phyloP scores from a whole-genome alignment of 495 filamentous ascomycete species.

The Penicillium tannophilum region DNA sequence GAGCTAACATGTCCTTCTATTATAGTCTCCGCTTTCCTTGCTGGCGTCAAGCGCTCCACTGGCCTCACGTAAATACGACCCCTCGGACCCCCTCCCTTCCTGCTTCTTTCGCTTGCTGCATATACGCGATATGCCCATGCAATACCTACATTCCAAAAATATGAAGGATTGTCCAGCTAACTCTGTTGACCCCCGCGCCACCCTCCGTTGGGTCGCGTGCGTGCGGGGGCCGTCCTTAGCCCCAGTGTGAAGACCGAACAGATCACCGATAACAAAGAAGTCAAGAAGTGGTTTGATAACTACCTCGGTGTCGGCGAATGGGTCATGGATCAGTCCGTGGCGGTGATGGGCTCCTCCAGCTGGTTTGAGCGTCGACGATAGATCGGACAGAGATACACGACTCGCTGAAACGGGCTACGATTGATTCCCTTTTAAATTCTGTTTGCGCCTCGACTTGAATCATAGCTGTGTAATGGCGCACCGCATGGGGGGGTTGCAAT shows the following conservation, averaged over 20 bases:
- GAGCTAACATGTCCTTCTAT: conserved; percentile 23
- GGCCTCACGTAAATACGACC: conserved; percentile 84
- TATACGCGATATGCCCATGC: not conserved
- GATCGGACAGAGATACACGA: conserved; percentile 20
- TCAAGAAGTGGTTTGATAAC: conserved; percentile 89
- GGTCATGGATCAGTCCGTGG: conserved; percentile 97
- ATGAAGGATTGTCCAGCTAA: conserved; percentile 30
- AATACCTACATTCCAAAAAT: not conserved
- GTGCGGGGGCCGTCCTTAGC: conserved; percentile 49
- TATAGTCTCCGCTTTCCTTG: conserved; percentile 90
- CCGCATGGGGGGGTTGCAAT: not conserved
- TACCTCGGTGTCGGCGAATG: conserved; percentile 96
- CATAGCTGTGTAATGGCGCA: conserved; percentile 1
- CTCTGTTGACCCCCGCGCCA: conserved; percentile 36
- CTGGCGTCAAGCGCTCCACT: conserved; percentile 93
- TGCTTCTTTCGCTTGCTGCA: conserved; percentile 5
- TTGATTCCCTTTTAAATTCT: conserved; percentile 9
- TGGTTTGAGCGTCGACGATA: conserved; percentile 89
- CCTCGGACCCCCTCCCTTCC: conserved; percentile 14
- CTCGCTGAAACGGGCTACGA: not conserved
- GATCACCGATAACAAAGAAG: conserved; percentile 79
- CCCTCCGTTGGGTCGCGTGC: conserved; percentile 32
- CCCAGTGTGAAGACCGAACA: conserved; percentile 87
- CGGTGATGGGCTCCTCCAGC: conserved; percentile 79
- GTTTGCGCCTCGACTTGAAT: conserved; percentile 6